Evolutionary conservation across 768 basidiomycete species (phyloP).

Genomic region (Aureoboletus auriporus): DNA sequence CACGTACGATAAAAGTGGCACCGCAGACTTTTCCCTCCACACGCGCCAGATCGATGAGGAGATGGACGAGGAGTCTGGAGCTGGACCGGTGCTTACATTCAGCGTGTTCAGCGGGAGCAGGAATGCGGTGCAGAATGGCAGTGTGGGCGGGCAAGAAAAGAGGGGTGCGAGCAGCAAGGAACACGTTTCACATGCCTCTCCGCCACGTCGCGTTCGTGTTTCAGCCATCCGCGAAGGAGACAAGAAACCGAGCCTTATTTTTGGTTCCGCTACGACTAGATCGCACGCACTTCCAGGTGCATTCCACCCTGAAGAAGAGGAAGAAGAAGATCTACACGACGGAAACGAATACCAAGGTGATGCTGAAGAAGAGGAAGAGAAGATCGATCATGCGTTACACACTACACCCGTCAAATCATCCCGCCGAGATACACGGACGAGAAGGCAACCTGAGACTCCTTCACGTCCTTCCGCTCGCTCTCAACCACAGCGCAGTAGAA

Average conservation of each 20-base stretch:
- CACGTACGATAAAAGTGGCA: conserved; percentile 14
- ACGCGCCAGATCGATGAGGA: conserved; percentile 4
- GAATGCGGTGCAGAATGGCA: background rate
- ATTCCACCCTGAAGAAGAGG: conserved; percentile 42
- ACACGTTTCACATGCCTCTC: conserved; percentile 1
- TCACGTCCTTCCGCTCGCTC: conserved; percentile 10
- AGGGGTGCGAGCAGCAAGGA: background rate
- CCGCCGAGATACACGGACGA: conserved; percentile 11
- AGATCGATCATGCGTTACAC: conserved; percentile 2
- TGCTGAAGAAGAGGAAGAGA: conserved; percentile 11
- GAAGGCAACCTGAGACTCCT: conserved; percentile 10
- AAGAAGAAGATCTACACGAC: conserved; percentile 18
- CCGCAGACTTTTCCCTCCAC: conserved; percentile 18
- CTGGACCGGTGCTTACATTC: conserved; percentile 12
- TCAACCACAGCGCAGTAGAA: conserved; percentile 8
- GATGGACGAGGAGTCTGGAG: conserved; percentile 5
- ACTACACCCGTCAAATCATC: conserved; percentile 12
- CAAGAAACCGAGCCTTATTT: conserved; percentile 10
- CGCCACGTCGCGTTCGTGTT: conserved; percentile 6
- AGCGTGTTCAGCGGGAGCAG: conserved; percentile 18
- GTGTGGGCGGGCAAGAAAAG: background rate
- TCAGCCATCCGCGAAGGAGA: conserved; percentile 10
- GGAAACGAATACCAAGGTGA: conserved; percentile 22
- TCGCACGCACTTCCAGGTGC: conserved; percentile 43
- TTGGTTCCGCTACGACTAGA: conserved; percentile 10